phyloP scores from a whole-genome alignment of 805 yeast genomes.

The Candida anglica region DNA sequence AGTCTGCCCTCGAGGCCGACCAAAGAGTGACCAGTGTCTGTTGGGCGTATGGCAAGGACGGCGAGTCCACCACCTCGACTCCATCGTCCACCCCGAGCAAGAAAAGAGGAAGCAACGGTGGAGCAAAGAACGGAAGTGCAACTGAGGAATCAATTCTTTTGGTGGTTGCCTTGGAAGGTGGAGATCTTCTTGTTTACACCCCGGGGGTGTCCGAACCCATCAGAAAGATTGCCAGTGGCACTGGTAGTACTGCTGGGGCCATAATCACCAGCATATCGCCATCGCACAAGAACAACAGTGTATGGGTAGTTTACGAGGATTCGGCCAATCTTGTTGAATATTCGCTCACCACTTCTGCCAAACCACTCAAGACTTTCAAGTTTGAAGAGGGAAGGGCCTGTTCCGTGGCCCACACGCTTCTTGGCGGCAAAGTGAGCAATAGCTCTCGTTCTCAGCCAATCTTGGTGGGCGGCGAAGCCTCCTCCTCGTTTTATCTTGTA shows the following conservation, averaged over 20 bases:
- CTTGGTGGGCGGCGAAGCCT: slow-evolving; percentile 21
- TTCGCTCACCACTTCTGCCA: slow-evolving; percentile 23
- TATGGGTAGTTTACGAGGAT: slow-evolving; percentile 20
- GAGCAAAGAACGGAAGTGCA: slow-evolving; percentile 16
- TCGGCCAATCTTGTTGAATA: slow-evolving; percentile 11
- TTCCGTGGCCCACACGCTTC: slow-evolving; percentile 15
- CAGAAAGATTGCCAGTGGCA: not conserved
- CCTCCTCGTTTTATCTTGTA: slow-evolving; percentile 24
- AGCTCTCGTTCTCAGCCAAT: slow-evolving; percentile 10
- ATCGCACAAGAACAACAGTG: slow-evolving; percentile 9
- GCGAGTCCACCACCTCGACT: too few relatives aligned
- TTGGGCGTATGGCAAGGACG: slow-evolving; percentile 25
- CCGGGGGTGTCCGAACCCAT: slow-evolving; percentile 35
- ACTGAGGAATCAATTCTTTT: slow-evolving; percentile 13
- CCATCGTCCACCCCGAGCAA: too few relatives aligned
- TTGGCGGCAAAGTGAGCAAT: slow-evolving; percentile 8
- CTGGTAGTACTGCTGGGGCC: too few relatives aligned
- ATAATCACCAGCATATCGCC: slow-evolving; percentile 9
- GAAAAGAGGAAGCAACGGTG: slow-evolving; percentile 11
- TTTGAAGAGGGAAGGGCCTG: slow-evolving; percentile 18
- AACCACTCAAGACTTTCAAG: slow-evolving; percentile 12
- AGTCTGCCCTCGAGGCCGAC: slow-evolving; percentile 39
- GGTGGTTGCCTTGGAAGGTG: slow-evolving; percentile 28
- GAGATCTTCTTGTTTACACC: slow-evolving; percentile 41
- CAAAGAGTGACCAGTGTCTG: slow-evolving; percentile 29